Conservation (phyloP, 768 basidiomycete species). For the Lactifluus subvellereus region DNA sequence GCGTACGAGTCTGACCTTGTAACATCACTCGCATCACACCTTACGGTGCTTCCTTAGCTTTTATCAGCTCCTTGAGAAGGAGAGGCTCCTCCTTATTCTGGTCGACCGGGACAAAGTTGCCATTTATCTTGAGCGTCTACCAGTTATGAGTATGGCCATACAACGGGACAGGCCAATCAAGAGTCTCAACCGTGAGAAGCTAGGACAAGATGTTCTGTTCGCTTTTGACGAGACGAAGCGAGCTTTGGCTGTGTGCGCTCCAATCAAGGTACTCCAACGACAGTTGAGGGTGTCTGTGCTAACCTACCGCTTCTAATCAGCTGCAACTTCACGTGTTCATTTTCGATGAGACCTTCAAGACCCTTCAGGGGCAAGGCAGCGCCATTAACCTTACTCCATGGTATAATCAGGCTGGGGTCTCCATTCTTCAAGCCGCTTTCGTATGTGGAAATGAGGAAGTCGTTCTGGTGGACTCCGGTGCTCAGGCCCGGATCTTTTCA, state of each 20-base stretch:
- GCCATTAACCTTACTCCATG: conserved; percentile 39
- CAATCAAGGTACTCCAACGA: conserved; percentile 34
- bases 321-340: conserved; percentile 41
- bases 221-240: conserved; percentile 50
- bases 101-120: background rate
- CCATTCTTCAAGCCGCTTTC: conserved; percentile 39
- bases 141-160: background rate
- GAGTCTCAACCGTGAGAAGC: conserved; percentile 38
- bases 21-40: background rate
- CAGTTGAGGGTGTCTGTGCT: background rate
- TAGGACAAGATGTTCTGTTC: conserved; percentile 40
- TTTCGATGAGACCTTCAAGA: conserved; percentile 45
- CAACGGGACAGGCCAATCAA: background rate
- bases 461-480: conserved; percentile 41
- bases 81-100: conserved; percentile 16
- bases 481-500: conserved; percentile 46
- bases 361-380: conserved; percentile 38
- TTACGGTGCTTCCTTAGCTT: conserved; percentile 1
- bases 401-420: conserved; percentile 32
- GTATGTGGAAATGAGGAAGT: conserved; percentile 49
- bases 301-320: conserved; percentile 11
- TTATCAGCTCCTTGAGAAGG: conserved; percentile 16
- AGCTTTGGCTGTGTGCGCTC: conserved; percentile 43
- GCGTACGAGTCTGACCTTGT: background rate
- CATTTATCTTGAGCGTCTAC: conserved; percentile 17